phyloP scores from a whole-genome alignment of 2,329 filamentous ascomycete species.

The Paraconiothyrium brasiliense region DNA sequence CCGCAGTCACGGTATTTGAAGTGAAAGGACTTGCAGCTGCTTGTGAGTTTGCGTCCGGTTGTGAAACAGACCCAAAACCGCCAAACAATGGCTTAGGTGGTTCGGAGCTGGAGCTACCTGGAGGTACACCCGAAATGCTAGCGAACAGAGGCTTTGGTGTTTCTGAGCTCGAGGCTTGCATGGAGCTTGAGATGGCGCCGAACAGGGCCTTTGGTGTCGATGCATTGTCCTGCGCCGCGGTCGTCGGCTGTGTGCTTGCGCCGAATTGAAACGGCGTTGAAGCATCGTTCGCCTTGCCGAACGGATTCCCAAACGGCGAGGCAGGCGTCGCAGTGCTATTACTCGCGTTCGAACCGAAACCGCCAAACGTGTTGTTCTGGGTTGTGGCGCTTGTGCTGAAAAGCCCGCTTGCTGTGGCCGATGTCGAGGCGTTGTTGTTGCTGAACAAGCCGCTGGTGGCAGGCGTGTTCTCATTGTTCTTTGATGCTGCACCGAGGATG shows the following conservation, averaged over 20 bases:
- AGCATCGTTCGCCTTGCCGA: constrained; percentile 14
- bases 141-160: too few relatives aligned
- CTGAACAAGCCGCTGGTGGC: constrained; percentile 12
- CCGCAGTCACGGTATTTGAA: constrained; percentile 3
- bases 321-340: constrained; percentile 10
- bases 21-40: constrained; percentile 1
- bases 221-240: constrained; percentile 10
- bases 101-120: too few relatives aligned
- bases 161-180: too few relatives aligned
- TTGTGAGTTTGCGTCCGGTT: neutral
- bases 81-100: constrained; percentile 22
- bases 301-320: constrained; percentile 3
- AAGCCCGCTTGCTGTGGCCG: constrained; percentile 22
- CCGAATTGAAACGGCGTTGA: constrained; percentile 17
- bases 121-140: too few relatives aligned
- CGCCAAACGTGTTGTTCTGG: constrained; percentile 25
- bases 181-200: neutral
- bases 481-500: constrained; percentile 17
- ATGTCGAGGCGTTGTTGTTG: constrained; percentile 28
- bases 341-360: constrained; percentile 24
- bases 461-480: constrained; percentile 1
- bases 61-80: constrained; percentile 10
- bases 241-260: neutral
- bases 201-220: constrained; percentile 21
- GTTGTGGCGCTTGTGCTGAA: constrained; percentile 31